These are phyloP conservation scores for Niebla homalea DNA, from an alignment of 495 filamentous ascomycete species.

Conservation along the genomic window DNA sequence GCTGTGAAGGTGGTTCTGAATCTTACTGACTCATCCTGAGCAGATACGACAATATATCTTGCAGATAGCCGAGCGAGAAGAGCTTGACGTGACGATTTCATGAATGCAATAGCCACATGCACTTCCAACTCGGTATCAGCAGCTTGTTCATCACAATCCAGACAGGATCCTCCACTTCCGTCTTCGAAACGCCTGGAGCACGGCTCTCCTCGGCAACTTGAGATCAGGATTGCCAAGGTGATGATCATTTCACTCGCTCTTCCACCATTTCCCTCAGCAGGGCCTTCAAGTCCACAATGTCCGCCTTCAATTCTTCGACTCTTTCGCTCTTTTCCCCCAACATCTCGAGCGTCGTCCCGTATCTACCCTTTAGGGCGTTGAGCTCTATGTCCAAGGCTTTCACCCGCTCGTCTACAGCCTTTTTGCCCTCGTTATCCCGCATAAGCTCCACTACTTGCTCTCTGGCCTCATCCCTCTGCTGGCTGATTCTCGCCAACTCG, in stretches of 20 bases:
- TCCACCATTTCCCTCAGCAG: conserved; percentile 91
- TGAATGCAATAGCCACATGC: background rate
- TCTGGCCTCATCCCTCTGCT: conserved; percentile 83
- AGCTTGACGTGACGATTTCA: conserved; percentile 47
- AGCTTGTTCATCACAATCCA: background rate
- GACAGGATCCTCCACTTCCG: background rate
- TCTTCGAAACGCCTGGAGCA: background rate
- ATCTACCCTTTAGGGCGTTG: conserved; percentile 44
- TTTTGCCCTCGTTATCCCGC: conserved; percentile 64
- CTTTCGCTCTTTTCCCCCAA: conserved; percentile 92
- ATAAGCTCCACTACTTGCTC: conserved; percentile 79
- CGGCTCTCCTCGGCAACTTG: background rate
- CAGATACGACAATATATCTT: conserved; percentile 67
- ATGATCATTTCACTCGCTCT: conserved; percentile 55
- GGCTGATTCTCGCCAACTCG: conserved; percentile 62
- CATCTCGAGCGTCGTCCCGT: conserved; percentile 87
- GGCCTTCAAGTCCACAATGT: conserved; percentile 83
- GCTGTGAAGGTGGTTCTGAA: too few species aligned
- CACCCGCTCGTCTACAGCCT: conserved; percentile 42
- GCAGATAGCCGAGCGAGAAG: conserved; percentile 69
- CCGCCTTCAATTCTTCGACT: conserved; percentile 77
- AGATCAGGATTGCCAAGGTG: too few species aligned
- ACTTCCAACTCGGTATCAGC: background rate
- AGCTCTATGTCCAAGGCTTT: conserved; percentile 54
- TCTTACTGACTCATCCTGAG: background rate